Conservation (phyloP, 345 rosid species). For the Erysimum cheiranthoides region DNA sequence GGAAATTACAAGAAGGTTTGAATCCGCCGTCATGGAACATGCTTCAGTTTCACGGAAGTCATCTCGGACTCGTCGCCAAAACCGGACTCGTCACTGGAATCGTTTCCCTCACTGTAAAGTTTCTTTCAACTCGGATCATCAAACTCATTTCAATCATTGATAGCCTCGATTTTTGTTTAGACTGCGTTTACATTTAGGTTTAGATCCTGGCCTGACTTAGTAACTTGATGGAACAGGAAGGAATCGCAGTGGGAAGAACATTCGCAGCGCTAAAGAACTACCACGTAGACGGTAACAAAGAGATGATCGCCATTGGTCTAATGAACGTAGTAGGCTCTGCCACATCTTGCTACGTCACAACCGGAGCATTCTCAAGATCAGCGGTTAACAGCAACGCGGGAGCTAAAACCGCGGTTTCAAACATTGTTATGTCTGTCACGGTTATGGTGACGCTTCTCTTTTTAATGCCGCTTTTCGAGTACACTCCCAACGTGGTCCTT, state of each 20-base stretch:
- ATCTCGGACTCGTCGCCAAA: conserved; percentile 74
- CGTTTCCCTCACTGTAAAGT: conserved; percentile 85
- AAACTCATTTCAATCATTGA: not conserved
- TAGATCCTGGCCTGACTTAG: not conserved
- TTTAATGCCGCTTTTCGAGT: conserved; percentile 91
- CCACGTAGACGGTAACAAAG: conserved; percentile 96
- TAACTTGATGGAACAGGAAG: conserved; percentile 68
- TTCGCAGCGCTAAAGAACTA: conserved; percentile 89
- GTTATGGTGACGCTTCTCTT: conserved; percentile 94
- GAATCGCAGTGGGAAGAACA: conserved; percentile 97
- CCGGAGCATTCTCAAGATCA: conserved; percentile 91
- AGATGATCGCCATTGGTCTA: conserved; percentile 94
- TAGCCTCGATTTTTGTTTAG: not conserved
- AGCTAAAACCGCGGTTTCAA: conserved; percentile 91
- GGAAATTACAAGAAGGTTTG: conserved; percentile 80
- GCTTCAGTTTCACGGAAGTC: conserved; percentile 76
- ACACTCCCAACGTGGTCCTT: conserved; percentile 89
- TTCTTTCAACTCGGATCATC: not conserved
- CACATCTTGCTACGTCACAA: conserved; percentile 92
- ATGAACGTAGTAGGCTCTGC: conserved; percentile 96
- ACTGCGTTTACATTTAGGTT: not conserved
- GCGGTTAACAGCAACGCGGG: conserved; percentile 97
- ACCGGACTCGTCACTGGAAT: conserved; percentile 90
- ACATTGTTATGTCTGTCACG: conserved; percentile 86
- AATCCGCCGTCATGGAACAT: conserved; percentile 95